phyloP scores from a whole-genome alignment of 2,329 filamentous ascomycete genomes.

The Fusarium sp. region DNA sequence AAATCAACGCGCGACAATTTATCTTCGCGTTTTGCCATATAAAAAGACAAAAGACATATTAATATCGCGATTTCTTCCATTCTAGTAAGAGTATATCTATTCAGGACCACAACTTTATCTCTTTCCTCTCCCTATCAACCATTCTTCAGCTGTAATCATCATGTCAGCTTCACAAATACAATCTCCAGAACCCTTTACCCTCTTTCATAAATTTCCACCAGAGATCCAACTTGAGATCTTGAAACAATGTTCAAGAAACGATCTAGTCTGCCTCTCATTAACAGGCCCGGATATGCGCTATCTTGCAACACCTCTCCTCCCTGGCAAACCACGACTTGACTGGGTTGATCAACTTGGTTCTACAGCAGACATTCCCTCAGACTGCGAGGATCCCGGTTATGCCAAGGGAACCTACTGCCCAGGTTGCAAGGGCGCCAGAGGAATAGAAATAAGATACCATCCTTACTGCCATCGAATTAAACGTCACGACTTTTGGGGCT shows the following conservation, averaged over 20 bases:
- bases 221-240: conserved; percentile 12
- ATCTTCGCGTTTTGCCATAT: neutral
- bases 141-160: neutral
- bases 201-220: conserved; percentile 1
- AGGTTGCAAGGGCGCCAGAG: neutral
- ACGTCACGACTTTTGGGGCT: neutral
- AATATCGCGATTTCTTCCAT: neutral
- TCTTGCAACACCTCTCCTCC: neutral
- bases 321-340: neutral
- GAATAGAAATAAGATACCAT: accelerated
- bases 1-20: neutral
- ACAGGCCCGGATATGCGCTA: neutral
- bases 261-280: conserved; percentile 11
- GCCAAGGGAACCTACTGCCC: accelerated
- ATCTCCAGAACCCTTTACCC: neutral
- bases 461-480: neutral
- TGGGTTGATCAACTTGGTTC: conserved; percentile 1
- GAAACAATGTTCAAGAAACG: neutral
- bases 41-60: neutral
- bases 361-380: neutral
- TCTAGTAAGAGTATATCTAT: neutral
- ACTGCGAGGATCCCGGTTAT: neutral
- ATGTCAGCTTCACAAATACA: conserved; percentile 1
- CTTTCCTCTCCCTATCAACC: neutral
- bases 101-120: neutral